A percentile compares a stretch with the other conserved stretches of the same genome.
These are phyloP conservation scores for Oleoguttula mirabilis DNA, from an alignment of 495 filamentous ascomycete genomes.

Conservation along the genomic window DNA sequence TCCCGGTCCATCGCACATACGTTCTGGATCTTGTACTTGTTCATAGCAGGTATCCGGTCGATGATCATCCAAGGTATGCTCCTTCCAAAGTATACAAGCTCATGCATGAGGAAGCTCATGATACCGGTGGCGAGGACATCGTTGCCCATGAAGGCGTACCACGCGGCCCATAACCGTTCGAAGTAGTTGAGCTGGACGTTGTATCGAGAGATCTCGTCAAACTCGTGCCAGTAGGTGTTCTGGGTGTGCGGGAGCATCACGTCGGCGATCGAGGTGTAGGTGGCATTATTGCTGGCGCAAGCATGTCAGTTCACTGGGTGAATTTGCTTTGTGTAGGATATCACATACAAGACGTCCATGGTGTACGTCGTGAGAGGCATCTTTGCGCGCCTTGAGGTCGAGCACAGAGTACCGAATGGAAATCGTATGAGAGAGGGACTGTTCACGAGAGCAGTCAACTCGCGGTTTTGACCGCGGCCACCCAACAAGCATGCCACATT, in stretches of 20 bases:
- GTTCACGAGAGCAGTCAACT: too few species aligned
- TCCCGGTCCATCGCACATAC: slow-evolving; percentile 37
- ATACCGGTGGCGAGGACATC: slow-evolving; percentile 91
- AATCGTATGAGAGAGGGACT: too few species aligned
- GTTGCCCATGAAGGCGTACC: slow-evolving; percentile 99
- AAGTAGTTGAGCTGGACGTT: slow-evolving; percentile 75
- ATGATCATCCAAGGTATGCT: slow-evolving; percentile 91
- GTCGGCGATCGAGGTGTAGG: slow-evolving; percentile 16
- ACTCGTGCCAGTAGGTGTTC: slow-evolving; percentile 60
- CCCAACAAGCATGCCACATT: too few species aligned
- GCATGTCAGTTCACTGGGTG: background rate
- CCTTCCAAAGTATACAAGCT: slow-evolving; percentile 84
- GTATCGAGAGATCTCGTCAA: slow-evolving; percentile 74
- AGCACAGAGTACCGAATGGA: too few species aligned
- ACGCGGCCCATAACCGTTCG: slow-evolving; percentile 82
- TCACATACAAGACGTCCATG: slow-evolving; percentile 12
- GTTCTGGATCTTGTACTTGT: slow-evolving; percentile 87
- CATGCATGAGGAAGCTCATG: slow-evolving; percentile 94
- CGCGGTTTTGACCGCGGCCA: too few species aligned
- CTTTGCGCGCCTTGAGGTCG: too few species aligned
- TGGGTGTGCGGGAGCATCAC: slow-evolving; percentile 16
- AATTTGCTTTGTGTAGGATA: too few species aligned
- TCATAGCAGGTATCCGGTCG: slow-evolving; percentile 73
- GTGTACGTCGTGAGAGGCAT: slow-evolving; percentile 10
- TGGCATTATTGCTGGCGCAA: slow-evolving; percentile 13